Conservation (phyloP, 305 asterid genomes). For the Ajuga reptans region DNA sequence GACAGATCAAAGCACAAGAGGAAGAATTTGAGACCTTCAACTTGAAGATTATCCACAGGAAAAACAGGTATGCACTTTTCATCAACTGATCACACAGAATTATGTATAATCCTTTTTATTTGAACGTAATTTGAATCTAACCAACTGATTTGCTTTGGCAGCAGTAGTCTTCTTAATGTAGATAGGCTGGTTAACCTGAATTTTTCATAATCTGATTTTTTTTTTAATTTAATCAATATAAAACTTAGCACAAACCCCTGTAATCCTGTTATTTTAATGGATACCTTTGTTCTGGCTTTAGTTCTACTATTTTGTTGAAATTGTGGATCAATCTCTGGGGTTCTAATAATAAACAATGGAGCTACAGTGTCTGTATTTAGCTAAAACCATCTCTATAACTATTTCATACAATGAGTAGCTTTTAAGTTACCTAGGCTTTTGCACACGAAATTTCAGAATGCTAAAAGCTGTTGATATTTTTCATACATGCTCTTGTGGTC, state of each 20-base stretch:
- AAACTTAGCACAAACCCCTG: not conserved
- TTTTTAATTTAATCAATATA: no score
- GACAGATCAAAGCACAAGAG: constrained; percentile 95
- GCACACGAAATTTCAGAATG: not conserved
- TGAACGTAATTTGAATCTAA: not conserved
- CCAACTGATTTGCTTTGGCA: constrained; percentile 2
- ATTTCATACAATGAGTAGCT: constrained; percentile 5
- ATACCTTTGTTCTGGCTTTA: not conserved
- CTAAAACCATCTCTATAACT: not conserved
- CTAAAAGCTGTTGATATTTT: not conserved
- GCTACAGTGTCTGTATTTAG: not conserved
- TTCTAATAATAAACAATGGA: not conserved
- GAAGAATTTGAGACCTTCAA: constrained; percentile 92
- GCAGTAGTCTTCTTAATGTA: not conserved
- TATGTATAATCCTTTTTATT: not conserved
- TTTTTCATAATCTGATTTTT: not conserved
- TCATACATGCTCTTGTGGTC: not conserved
- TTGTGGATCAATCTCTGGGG: not conserved
- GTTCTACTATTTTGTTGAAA: not conserved
- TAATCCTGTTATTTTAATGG: not conserved
- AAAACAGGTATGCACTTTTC: constrained; percentile 63
- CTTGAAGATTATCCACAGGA: constrained; percentile 90
- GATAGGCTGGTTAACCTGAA: constrained; percentile 11
- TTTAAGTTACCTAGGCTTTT: not conserved
- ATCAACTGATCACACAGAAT: constrained; percentile 11